Evolutionary conservation across 208 protist genomes (phyloP).

Genomic region (Phytomonas sp.): DNA sequence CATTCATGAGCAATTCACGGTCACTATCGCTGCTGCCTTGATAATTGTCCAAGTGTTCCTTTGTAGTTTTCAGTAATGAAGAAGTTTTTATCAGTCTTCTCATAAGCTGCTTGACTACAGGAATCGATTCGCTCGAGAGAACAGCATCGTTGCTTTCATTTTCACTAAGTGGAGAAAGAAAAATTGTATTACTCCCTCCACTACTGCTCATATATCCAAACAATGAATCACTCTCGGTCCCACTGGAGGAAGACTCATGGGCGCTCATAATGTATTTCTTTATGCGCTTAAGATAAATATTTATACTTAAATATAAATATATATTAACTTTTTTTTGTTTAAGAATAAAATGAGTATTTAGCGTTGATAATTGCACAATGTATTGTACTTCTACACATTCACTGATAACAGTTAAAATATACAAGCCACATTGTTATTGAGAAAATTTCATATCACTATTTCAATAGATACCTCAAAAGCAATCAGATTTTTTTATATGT

Average conservation of each 20-base stretch:
- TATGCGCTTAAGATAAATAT: not conserved
- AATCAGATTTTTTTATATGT: slow-evolving; percentile 7
- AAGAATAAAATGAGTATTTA: not conserved
- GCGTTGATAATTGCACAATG: not conserved
- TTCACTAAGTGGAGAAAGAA: slow-evolving; percentile 19
- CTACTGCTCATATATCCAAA: not conserved
- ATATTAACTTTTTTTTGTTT: not conserved
- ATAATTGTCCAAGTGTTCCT: slow-evolving; percentile 14
- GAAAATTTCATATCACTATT: not conserved
- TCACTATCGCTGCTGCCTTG: not conserved
- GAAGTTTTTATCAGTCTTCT: slow-evolving; percentile 25
- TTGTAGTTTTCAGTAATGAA: slow-evolving; percentile 13
- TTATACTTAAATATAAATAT: not conserved
- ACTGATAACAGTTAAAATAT: not conserved
- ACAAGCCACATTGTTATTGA: not conserved
- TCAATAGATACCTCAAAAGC: not conserved
- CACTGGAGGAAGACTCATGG: not conserved
- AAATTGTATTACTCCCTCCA: slow-evolving; percentile 12
- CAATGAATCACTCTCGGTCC: not conserved
- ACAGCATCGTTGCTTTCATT: slow-evolving; percentile 30
- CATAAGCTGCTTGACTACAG: slow-evolving; percentile 33
- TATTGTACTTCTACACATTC: not conserved
- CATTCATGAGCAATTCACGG: not conserved
- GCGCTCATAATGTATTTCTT: not conserved
- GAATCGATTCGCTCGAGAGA: slow-evolving; percentile 21